Base-by-base conservation (phyloP, 2,329 filamentous ascomycete species). In the Pseudogymnoascus sp. region DNA sequence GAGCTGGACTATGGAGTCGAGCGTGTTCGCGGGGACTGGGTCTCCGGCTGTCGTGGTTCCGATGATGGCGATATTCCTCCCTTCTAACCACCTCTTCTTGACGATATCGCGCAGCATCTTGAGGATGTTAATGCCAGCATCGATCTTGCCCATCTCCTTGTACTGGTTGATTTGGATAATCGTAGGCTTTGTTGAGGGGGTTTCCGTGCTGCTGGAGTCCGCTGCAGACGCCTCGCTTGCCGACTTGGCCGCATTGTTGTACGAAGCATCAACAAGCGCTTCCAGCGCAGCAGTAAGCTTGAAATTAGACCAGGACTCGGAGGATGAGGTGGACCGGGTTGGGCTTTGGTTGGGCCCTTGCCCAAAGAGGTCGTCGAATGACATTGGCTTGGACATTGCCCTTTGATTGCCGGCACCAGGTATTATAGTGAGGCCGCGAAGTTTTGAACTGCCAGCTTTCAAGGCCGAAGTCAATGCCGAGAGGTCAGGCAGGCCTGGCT, bases 111-210 rank as follows among this genome's bases (percentile, higher is more conserved):
- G 85, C 11, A 99, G 76, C 62, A 87, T 85, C 39, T 79, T 77
- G 6, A 97, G 75, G 33, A 97, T 82, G 20, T 82, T 80, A 1
- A 83, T 79, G 9, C 91, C 90, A 62, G 90, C 85, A 5, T 81
- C 73, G 0, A 88, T 86, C 69, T 83, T 82, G 67, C 81, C 84
- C 7, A 99, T 79, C 65, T 95, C 90, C 60, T 89, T 85, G 69
- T 91, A 89, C 71, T 97, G 90, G 70, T 89, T 84, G 11, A 96
- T 76, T 67, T 90, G 90, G 38, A 95, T 79, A 62, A 97, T 86
- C 6, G 92, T 79, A 61, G 6, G 54, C 11, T n/a, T 66, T 57
- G 35, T 38, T 16, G 57, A 68, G 6, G 65, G 54, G 28, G 66
- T 63, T 5, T 72, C 66, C 18, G 72, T 65, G 61, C 73, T 75